These are phyloP conservation scores for Psilocybe subaeruginosa DNA, from an alignment of 768 basidiomycete genomes.

Conservation along the genomic window DNA sequence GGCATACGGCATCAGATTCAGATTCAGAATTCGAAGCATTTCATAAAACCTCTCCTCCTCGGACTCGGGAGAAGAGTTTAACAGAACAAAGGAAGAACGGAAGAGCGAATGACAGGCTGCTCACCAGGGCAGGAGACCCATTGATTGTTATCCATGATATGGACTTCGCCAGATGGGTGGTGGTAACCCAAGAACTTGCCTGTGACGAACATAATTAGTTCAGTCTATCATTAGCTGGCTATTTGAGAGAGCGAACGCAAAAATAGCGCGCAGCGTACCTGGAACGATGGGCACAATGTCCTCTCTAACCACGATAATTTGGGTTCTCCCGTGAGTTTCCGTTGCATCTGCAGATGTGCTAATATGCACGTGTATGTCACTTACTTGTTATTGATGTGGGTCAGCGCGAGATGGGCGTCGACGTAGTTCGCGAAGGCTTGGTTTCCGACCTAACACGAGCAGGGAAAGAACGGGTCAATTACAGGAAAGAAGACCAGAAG, in stretches of 20 bases:
- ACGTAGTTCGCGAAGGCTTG: slow-evolving; percentile 65
- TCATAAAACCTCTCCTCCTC: background rate
- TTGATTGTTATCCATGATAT: slow-evolving; percentile 47
- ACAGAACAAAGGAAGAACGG: background rate
- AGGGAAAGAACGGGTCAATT: background rate
- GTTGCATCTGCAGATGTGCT: background rate
- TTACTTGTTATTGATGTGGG: slow-evolving; percentile 64
- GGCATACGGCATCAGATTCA: background rate
- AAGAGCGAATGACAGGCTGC: background rate
- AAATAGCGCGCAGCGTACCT: slow-evolving; percentile 22
- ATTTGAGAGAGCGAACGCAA: background rate
- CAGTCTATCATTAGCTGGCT: background rate
- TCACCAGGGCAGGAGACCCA: slow-evolving; percentile 63
- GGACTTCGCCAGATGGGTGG: slow-evolving; percentile 52
- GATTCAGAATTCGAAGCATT: background rate
- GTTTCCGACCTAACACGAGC: slow-evolving; percentile 49
- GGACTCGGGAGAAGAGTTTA: background rate
- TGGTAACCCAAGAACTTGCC: slow-evolving; percentile 44
- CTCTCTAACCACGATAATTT: slow-evolving; percentile 27
- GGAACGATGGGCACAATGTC: slow-evolving; percentile 45
- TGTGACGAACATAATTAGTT: slow-evolving; percentile 15
- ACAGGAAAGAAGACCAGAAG: background rate
- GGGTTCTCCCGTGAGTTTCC: background rate
- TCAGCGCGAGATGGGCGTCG: slow-evolving; percentile 49
- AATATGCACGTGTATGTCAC: slow-evolving; percentile 5